phyloP scores from a whole-genome alignment of 768 basidiomycete genomes.

The Collybia nuda region DNA sequence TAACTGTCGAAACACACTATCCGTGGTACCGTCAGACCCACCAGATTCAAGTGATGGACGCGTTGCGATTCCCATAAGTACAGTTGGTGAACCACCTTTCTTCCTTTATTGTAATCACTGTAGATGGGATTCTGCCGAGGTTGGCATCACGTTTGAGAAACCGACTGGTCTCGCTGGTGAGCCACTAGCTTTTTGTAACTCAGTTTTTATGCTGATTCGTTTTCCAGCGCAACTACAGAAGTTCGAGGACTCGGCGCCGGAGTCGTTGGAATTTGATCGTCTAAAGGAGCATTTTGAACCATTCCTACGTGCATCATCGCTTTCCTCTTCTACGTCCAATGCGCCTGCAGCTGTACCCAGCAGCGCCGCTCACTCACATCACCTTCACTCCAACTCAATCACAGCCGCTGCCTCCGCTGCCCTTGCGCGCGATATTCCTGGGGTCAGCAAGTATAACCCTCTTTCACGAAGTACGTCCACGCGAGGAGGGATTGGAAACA shows the following conservation, averaged over 20 bases:
- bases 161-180: slow-evolving; percentile 92
- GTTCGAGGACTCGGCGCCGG: slow-evolving; percentile 82
- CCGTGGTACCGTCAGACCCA: slow-evolving; percentile 89
- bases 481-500: slow-evolving; percentile 44
- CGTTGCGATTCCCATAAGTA: slow-evolving; percentile 49
- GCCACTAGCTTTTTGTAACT: slow-evolving; percentile 15
- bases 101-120: slow-evolving; percentile 91
- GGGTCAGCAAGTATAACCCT: slow-evolving; percentile 77
- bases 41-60: slow-evolving; percentile 60
- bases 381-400: slow-evolving; percentile 76
- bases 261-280: slow-evolving; percentile 87
- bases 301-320: slow-evolving; percentile 80
- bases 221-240: slow-evolving; percentile 86
- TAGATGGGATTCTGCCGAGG: slow-evolving; percentile 91
- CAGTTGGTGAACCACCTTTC: slow-evolving; percentile 85
- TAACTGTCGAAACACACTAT: slow-evolving; percentile 84
- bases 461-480: slow-evolving; percentile 44
- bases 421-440: slow-evolving; percentile 84
- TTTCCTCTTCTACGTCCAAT: slow-evolving; percentile 63
- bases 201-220: not conserved
- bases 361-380: slow-evolving; percentile 62
- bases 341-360: slow-evolving; percentile 41
- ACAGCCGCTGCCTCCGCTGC: slow-evolving; percentile 90
- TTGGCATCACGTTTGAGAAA: slow-evolving; percentile 93
- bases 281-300: slow-evolving; percentile 98